Conservation (phyloP, 2,329 filamentous ascomycete genomes). For the Fusarium luffae region DNA sequence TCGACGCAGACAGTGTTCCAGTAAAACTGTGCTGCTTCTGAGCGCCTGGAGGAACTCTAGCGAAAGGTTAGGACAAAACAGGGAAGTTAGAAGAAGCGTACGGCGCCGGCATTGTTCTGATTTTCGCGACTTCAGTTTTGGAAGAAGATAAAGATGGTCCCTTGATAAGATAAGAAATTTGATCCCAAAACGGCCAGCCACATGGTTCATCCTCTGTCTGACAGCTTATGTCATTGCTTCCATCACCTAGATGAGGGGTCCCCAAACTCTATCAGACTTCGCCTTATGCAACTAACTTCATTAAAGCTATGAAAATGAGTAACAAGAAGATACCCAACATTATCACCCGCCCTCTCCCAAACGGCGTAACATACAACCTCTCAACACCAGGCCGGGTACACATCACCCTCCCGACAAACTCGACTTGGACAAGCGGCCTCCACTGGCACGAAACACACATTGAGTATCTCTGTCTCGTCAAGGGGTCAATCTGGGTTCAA, state of each 20-base stretch:
- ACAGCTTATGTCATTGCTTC: neutral
- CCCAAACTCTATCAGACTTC: neutral
- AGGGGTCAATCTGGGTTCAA: constrained; percentile 49
- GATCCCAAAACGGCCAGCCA: neutral
- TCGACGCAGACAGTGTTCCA: too few species aligned
- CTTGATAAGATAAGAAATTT: neutral
- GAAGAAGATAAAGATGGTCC: too few species aligned
- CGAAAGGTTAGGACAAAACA: too few species aligned
- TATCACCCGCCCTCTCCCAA: constrained; percentile 30
- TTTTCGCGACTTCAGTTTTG: too few species aligned
- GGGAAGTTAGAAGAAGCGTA: too few species aligned
- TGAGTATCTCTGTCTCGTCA: constrained; percentile 58
- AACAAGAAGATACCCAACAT: neutral
- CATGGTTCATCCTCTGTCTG: neutral
- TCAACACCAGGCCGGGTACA: constrained; percentile 51
- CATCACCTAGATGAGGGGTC: neutral
- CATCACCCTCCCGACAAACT: constrained; percentile 56
- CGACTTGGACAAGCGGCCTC: constrained; percentile 60
- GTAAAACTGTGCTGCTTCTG: too few species aligned
- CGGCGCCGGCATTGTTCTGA: too few species aligned
- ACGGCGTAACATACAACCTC: constrained; percentile 50
- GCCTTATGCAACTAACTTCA: neutral
- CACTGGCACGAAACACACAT: constrained; percentile 62
- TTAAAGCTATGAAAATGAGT: neutral
- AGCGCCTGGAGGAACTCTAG: too few species aligned